phyloP scores from a whole-genome alignment of 23 red algal genomes.

The Gracilaria vermiculophylla region DNA sequence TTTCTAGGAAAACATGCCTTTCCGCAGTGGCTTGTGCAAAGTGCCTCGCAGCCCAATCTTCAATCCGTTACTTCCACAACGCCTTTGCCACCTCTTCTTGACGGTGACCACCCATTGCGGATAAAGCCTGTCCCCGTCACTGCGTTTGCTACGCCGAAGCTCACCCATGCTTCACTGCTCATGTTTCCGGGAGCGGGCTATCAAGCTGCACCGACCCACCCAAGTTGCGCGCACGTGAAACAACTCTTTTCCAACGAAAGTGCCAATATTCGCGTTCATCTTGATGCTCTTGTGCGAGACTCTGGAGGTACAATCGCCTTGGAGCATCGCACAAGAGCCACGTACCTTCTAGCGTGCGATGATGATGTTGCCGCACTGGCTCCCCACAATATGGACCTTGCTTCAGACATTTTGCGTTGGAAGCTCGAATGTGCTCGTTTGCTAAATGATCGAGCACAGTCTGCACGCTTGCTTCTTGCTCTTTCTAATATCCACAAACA shows the following conservation, averaged over 20 bases:
- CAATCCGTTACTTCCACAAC: background rate
- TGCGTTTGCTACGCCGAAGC: slow-evolving; percentile 44
- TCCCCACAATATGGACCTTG: slow-evolving; percentile 21
- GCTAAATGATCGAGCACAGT: slow-evolving; percentile 12
- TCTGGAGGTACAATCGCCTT: slow-evolving; percentile 50
- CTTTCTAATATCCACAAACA: slow-evolving; percentile 50
- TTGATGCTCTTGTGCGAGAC: slow-evolving; percentile 61
- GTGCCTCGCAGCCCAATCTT: background rate
- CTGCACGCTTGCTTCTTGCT: slow-evolving; percentile 13
- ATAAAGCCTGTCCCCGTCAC: slow-evolving; percentile 7
- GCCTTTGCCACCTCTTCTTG: background rate
- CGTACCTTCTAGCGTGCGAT: slow-evolving; percentile 43
- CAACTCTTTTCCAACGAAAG: slow-evolving; percentile 36
- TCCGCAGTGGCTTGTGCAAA: slow-evolving; percentile 43
- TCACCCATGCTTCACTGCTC: slow-evolving; percentile 49
- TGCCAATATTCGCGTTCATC: slow-evolving; percentile 45
- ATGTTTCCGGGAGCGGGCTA: slow-evolving; percentile 52
- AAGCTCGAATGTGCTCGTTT: slow-evolving; percentile 51
- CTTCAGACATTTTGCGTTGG: slow-evolving; percentile 38
- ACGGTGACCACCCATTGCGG: slow-evolving; percentile 26
- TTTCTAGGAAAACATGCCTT: background rate
- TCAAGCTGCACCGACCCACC: slow-evolving; percentile 37
- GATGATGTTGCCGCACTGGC: slow-evolving; percentile 27
- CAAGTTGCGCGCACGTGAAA: slow-evolving; percentile 49
- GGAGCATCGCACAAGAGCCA: slow-evolving; percentile 34